These are phyloP conservation scores for Logfia minima DNA, from an alignment of 129 eudicot species.

Conservation along the genomic window DNA sequence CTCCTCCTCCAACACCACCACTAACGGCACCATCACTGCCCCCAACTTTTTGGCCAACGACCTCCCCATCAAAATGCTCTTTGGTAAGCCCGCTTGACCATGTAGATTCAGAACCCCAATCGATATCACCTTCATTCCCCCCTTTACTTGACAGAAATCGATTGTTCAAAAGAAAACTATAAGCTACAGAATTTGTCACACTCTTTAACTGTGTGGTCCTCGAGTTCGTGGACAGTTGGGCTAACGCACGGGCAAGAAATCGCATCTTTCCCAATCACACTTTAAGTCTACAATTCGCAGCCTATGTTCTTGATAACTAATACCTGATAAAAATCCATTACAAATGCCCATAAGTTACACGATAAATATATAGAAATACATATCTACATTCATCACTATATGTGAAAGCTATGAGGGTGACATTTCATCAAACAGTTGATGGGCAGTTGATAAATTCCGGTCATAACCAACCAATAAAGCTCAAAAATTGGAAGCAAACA, in stretches of 20 bases:
- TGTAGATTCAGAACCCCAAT: constrained; percentile 57
- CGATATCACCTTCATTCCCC: constrained; percentile 43
- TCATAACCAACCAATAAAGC: neutral
- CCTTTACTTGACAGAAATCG: constrained; percentile 43
- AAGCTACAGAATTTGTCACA: constrained; percentile 17
- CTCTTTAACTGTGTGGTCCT: constrained; percentile 26
- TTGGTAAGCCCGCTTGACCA: constrained; percentile 85
- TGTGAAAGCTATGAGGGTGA: neutral
- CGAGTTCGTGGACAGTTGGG: constrained; percentile 29
- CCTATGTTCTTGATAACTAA: constrained; percentile 20
- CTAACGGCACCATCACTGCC: constrained; percentile 1
- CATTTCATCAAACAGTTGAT: neutral
- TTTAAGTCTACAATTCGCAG: constrained; percentile 17
- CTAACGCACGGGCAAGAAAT: constrained; percentile 32
- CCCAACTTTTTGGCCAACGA: constrained; percentile 47
- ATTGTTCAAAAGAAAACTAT: constrained; percentile 24
- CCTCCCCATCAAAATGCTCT: constrained; percentile 83
- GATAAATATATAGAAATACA: neutral
- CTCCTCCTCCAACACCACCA: constrained; percentile 30
- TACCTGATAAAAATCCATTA: constrained; percentile 11
- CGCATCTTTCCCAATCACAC: constrained; percentile 37
- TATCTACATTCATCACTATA: neutral
- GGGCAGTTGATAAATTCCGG: neutral
- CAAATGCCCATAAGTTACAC: constrained; percentile 4
- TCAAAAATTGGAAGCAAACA: neutral